Evolutionary conservation across 306 rosid genomes (phyloP), one percentile per base, ranked within the genome.

Genomic region (Cucurbita ficifolia): DNA sequence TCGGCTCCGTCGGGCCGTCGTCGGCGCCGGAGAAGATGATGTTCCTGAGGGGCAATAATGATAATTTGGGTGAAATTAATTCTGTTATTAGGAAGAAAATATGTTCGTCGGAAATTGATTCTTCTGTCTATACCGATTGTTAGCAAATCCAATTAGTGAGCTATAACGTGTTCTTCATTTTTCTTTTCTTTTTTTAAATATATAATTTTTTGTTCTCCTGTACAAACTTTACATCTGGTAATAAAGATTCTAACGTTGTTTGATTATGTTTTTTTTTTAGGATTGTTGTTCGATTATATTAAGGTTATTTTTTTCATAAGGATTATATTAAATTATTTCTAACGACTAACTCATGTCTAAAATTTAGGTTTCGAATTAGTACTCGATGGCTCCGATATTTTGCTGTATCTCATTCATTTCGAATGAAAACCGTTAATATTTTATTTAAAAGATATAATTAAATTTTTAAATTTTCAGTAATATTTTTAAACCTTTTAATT

Each of bases 81-180:
- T 76, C 83, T 12, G 77, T 89, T 48, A 55, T 90, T 79, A 85
- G 73, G 86, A 86, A 53, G 75, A 77, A 73, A 57, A 73, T 90
- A 13, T 94, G 98, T 86, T 80, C 82, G 4, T 83, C 79, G 59
- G 84, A 74, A 43, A 67, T 82, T 7, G 96, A 89, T 86, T 89
- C 95, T 82, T 86, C 90, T 86, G 89, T 84, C 17, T 94, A 94
- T 82, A 86, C 78, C 53, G 89, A 90, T 81, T 90, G 98, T 80
- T 83, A 82, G 79, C 46, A 70, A 74, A 62, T 62, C 42, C 6
- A 54, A 43, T 67, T 21, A 43, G 53, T 43, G 35, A 12, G 11
- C 12, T 39, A 60, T 42, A 59, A 56, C 17, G 3, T 29, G 33
- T 29, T 29, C 33, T 29, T 29, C 33, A 29, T 29, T 29, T 29